Conservation (phyloP, 345 rosid genomes). For the Cardamine chenopodiifolia region DNA sequence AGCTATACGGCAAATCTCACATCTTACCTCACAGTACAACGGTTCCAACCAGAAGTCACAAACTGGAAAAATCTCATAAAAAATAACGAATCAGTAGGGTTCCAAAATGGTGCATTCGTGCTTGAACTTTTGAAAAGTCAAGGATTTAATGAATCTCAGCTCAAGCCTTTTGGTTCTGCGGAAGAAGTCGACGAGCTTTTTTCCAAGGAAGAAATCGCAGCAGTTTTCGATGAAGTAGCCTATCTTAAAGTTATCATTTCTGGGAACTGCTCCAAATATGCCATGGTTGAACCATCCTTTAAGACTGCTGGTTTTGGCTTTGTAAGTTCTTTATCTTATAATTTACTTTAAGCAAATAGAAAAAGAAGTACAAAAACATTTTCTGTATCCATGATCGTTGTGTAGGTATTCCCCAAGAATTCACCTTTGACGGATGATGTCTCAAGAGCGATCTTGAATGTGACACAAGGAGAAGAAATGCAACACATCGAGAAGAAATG, state of each 20-base stretch:
- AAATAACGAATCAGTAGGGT: slow-evolving; percentile 22
- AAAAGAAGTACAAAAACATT: not conserved
- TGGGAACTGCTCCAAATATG: slow-evolving; percentile 19
- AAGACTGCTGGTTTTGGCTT: slow-evolving; percentile 50
- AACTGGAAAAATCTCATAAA: slow-evolving; percentile 20
- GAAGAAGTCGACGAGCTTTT: slow-evolving; percentile 34
- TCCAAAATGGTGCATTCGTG: not conserved
- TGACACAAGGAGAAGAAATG: slow-evolving; percentile 43
- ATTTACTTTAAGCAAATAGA: not conserved
- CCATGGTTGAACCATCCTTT: slow-evolving; percentile 32
- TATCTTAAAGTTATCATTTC: slow-evolving; percentile 38
- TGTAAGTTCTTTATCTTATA: slow-evolving; percentile 32
- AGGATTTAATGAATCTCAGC: not conserved
- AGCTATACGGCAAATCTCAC: slow-evolving; percentile 52
- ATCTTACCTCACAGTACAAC: slow-evolving; percentile 44
- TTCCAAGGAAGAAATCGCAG: slow-evolving; percentile 42
- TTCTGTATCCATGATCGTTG: not conserved
- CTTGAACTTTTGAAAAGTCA: not conserved
- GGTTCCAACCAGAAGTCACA: slow-evolving; percentile 17
- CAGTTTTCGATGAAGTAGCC: slow-evolving; percentile 46
- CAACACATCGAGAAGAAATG: slow-evolving; percentile 27
- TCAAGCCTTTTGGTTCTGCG: not conserved
- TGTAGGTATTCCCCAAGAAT: slow-evolving; percentile 49
- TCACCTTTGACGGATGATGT: slow-evolving; percentile 47
- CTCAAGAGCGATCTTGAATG: slow-evolving; percentile 54